A percentile compares a stretch with the other conserved stretches of the same genome.
Evolutionary conservation across 2,329 filamentous ascomycete genomes (phyloP).

Genomic region (Aspergillus texensis): DNA sequence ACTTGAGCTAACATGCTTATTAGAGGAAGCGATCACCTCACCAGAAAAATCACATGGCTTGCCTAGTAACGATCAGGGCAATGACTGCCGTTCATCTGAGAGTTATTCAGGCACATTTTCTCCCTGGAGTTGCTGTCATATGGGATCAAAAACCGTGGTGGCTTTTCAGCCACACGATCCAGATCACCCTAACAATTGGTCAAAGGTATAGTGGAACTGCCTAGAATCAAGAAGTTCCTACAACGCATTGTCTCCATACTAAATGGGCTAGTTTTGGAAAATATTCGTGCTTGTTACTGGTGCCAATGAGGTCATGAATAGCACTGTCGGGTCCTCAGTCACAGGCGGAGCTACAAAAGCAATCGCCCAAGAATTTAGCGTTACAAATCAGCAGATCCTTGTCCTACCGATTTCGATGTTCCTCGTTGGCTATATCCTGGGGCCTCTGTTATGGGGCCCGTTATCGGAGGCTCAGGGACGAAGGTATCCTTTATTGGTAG

Average conservation of each 20-base stretch:
- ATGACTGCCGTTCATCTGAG: neutral
- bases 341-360: slow-evolving; percentile 42
- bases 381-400: slow-evolving; percentile 35
- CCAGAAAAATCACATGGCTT: neutral
- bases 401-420: slow-evolving; percentile 46
- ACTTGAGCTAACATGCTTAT: neutral
- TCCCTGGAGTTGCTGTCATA: slow-evolving; percentile 18
- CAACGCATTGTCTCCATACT: neutral
- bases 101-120: neutral
- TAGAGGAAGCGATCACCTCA: neutral
- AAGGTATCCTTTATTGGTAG: slow-evolving; percentile 49
- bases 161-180: slow-evolving; percentile 38
- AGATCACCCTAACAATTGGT: slow-evolving; percentile 39
- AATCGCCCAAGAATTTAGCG: slow-evolving; percentile 40
- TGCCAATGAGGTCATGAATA: slow-evolving; percentile 45
- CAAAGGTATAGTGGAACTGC: slow-evolving; percentile 24
- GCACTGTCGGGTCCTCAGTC: slow-evolving; percentile 44
- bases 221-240: neutral
- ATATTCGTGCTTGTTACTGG: slow-evolving; percentile 39
- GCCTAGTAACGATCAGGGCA: neutral
- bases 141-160: slow-evolving; percentile 40
- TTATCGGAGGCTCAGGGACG: slow-evolving; percentile 49
- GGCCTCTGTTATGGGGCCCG: slow-evolving; percentile 48
- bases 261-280: slow-evolving; percentile 23
- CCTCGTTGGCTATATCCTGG: slow-evolving; percentile 45